Base-by-base conservation (phyloP, 345 rosid genomes). In the Cardiospermum halicacabum region DNA sequence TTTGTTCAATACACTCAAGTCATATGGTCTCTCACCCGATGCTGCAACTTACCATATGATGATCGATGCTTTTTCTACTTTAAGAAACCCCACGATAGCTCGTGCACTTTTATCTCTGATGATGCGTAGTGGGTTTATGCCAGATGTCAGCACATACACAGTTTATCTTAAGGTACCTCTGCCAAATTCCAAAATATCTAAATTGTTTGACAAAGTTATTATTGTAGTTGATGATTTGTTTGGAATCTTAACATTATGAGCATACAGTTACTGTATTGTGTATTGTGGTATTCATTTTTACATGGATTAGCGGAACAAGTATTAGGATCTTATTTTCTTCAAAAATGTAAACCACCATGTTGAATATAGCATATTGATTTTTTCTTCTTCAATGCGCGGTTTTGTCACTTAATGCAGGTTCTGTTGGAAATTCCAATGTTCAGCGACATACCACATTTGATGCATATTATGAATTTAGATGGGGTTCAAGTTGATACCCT, bases 81-180 rank as follows among this genome's bases (percentile, higher is more conserved):
- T 77, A 27, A 34, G 40, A 67, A 72, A 79, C 78, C 80, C 75
- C 73, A 79, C 60, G 67, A 77, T 85, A 71, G 94, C 96, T 49
- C 57, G 61, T 71, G 83, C 88, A 11, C 24, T 93, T 18, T 67
- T 90, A 76, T 88, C 92, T 66, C 31, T 85, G 89, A 90, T 88
- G 96, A 26, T 86, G 68, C 96, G 96, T 18, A 82, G 77, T 45
- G 96, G 98, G 39, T 88, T 67, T 77, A 37, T 55, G 39, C 96
- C 86, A 26, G 30, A 55, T 22, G 64, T 57, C n/a, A 26, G 60
- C 32, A 77, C 84, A 45, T 88, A 78, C 62, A 84, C 89, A 45
- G 58, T 76, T 66, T 78, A 90, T 58, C 68, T 77, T 65, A 93
- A 90, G 96, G 94, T 85, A 78, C 42, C 22, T 62, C 15, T 32